Evolutionary conservation across 805 yeast species (phyloP), one percentile per base, ranked within the genome.

Genomic region (Diddensiella santjacobensis): DNA sequence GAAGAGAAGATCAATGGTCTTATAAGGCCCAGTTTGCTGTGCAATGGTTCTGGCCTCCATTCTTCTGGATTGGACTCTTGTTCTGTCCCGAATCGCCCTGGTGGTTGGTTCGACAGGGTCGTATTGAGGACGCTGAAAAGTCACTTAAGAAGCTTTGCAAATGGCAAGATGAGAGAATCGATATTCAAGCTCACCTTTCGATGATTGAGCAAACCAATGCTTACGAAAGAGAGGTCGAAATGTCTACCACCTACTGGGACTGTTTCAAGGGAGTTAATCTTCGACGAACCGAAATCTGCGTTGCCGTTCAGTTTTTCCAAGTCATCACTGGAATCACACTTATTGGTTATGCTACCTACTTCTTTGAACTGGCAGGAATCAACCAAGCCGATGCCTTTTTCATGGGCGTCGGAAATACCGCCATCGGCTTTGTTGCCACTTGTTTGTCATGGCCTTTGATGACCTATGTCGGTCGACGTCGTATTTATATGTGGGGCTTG

Each of bases 1-100:
- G 47, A 41, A 54, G n/a, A n/a, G 49, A 46, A 1, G 50, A 61
- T 29, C 59, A 68, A 18, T 55, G 69, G 66, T 71, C 79, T 4
- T 80, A 75, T 60, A 66, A 72, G 44, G 66, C 77, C 40, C 82
- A 83, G 4, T 77, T 75, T 58, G 83, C 79, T 3, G 49, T 79
- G 10, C 84, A 79, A 62, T 79, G 83, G 83, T 62, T 70, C 3
- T 79, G 81, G 81, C 77, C 80, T 3, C 58, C 71, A 11, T 79
- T 79, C 29, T 58, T 79, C 22, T 54, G 70, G 20, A 60, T 75
- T 2, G 50, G 23, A 1, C 26, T 50, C 3, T 35, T 19, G 24
- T 74, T 79, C 31, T 83, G 83, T 5, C 65, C 64, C 3, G 83
- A 79, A 47, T 75, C 80, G 8, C 84, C 84, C 26, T 74, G 78